Base-by-base conservation (phyloP, 2,329 filamentous ascomycete genomes). In the Endoconidiophora polonica region DNA sequence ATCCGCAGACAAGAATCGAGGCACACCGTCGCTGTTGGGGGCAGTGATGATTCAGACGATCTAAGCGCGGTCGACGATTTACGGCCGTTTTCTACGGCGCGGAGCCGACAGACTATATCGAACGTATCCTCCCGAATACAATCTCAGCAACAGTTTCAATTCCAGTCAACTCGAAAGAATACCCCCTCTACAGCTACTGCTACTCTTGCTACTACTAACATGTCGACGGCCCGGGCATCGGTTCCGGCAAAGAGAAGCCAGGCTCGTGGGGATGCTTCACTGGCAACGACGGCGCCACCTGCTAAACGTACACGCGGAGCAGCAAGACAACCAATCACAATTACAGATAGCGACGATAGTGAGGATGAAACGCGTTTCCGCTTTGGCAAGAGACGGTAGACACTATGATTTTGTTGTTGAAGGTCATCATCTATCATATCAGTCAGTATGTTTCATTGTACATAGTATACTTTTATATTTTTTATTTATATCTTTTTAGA, bases 291-390 rank as follows among this genome's bases (percentile, higher is more conserved):
- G 16, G 55, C 58, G 3, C 57, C 55, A 37, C 59, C 61, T 10
- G 55, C 60, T 4, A 66, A 59, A 60, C 59, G 61, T 49, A 49
- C 60, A 5, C 59, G 64, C 33, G 26, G 26, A 29, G 56, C 62
- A 3, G 59, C 55, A 36, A 62, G 55, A 44, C 62, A 66, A 52
- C 60, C 63, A 5, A 54, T 62, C 1, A 62, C 62, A 45, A 57
- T 62, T 37, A 58, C 58, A 3, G 65, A 67, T 51, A 66, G 64
- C 42, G 70, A 76, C 33, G 75, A 71, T 54, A 74, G 77, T 42
- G 74, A 77, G 52, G 73, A 71, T 56, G 64, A 75, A 46, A 48
- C 39, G 6, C 69, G 70, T 55, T 78, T 78, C 57, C 66, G 67
- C 49, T 78, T 77, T 58, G 68, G 72, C 26, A 70, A 68, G 59